Base-by-base conservation (phyloP, 1,284 basidiomycete species). In the Abortiporus biennis region DNA sequence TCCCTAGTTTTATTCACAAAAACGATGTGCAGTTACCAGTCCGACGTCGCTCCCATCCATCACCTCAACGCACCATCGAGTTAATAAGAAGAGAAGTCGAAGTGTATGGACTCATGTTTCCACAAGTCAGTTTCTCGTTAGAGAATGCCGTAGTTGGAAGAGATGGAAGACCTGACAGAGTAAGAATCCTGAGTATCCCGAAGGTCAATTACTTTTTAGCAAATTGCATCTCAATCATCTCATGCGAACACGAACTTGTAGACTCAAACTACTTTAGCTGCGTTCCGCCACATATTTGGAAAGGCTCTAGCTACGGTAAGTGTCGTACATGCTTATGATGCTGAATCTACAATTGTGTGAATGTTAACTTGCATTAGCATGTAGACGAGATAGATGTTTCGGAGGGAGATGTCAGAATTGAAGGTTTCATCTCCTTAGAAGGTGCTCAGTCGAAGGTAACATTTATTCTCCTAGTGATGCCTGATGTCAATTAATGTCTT, bases 361-460 rank as follows among this genome's bases (percentile, higher is more conserved):
- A 38, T 35, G 20, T 31, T 29, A 25, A 45, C 22, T 47, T 22
- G 45, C 29, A 48, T 27, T 49, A 83, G 81, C 73, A 80, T 51
- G 74, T 84, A 4, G 81, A 91, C 49, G 76, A 78, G 40, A 69
- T 92, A 38, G 54, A 77, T 23, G 64, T 71, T 3, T 59, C 57
- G 15, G 66, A 61, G 12, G 80, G 67, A n/a, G 64, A 66, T 5
- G 63, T 83, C 53, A 72, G 61, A 34, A 61, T 91, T 2, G 68
- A 85, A 47, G 91, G 91, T 1, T 93, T 94, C 55, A 78, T 94
- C 46, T 87, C 87, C 56, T 67, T 92, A 5, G 72, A 78, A 19
- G 88, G 89, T 3, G 73, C 81, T 22, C 65, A 73, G 44, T 83
- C 85, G 13, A 89, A 83, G 68, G 89, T 85, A 44, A 16, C 42